A percentile compares a stretch with the other conserved stretches of the same genome.
These are phyloP conservation scores for Aureobasidium melanogenum DNA, from an alignment of 2,329 filamentous ascomycete genomes.

Conservation along the genomic window DNA sequence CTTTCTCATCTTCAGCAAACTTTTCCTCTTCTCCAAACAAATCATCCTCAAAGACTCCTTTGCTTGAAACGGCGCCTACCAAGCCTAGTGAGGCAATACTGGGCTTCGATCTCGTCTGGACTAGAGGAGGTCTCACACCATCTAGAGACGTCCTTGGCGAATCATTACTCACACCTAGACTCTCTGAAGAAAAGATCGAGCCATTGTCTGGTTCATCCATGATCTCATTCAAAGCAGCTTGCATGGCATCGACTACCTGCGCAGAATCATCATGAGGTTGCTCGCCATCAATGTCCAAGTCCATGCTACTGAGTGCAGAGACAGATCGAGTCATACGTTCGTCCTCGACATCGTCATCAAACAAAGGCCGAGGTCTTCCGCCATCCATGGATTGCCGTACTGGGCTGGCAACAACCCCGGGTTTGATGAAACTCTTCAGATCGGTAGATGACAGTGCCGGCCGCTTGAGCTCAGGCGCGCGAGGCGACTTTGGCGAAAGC, in stretches of 20 bases:
- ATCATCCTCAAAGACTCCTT: slow-evolving; percentile 88
- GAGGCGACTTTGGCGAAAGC: slow-evolving; percentile 5
- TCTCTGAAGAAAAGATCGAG: slow-evolving; percentile 54
- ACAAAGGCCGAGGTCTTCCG: slow-evolving; percentile 48
- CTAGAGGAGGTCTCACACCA: slow-evolving; percentile 35
- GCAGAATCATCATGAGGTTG: slow-evolving; percentile 48
- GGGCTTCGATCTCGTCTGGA: slow-evolving; percentile 54
- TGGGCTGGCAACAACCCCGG: slow-evolving; percentile 32
- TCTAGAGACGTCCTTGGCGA: slow-evolving; percentile 34
- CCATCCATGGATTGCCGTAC: slow-evolving; percentile 65
- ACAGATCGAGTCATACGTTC: slow-evolving; percentile 70
- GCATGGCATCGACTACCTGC: slow-evolving; percentile 80
- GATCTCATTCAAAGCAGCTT: slow-evolving; percentile 84
- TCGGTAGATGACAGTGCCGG: slow-evolving; percentile 55
- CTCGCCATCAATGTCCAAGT: slow-evolving; percentile 54
- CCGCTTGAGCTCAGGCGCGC: slow-evolving; percentile 44
- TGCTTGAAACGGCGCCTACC: slow-evolving; percentile 76
- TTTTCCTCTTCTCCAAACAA: slow-evolving; percentile 85
- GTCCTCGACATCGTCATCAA: slow-evolving; percentile 71
- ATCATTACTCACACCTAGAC: slow-evolving; percentile 41
- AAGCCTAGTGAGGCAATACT: slow-evolving; percentile 87
- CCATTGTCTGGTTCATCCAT: slow-evolving; percentile 62
- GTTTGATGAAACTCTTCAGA: slow-evolving; percentile 30
- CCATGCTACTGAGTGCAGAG: slow-evolving; percentile 72
- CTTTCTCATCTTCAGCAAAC: slow-evolving; percentile 76